Evolutionary conservation across 768 basidiomycete species (phyloP).

Genomic region (Tephrocybe sp.): DNA sequence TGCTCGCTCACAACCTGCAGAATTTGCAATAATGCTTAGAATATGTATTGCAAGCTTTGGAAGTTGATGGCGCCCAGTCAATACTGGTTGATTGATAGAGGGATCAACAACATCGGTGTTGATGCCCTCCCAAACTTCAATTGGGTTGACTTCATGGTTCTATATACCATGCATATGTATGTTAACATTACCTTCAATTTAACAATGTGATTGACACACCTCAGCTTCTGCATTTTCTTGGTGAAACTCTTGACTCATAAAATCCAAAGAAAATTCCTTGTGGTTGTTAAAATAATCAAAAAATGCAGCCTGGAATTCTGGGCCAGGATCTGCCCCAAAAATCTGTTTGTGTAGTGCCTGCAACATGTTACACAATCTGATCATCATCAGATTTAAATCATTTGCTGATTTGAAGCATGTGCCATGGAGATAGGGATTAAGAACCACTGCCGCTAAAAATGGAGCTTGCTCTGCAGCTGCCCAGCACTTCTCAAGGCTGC

Average conservation of each 20-base stretch:
- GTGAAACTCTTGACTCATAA: slow-evolving; percentile 4
- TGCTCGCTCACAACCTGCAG: slow-evolving; percentile 27
- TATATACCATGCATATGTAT: background rate
- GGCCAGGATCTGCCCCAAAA: slow-evolving; percentile 4
- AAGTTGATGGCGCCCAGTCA: slow-evolving; percentile 19
- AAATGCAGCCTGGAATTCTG: slow-evolving; percentile 7
- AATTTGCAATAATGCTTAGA: slow-evolving; percentile 25
- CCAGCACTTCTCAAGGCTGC: slow-evolving; percentile 19
- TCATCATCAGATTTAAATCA: no score
- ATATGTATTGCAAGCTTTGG: slow-evolving; percentile 23
- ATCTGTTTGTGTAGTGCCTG: slow-evolving; percentile 1
- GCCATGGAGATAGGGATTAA: slow-evolving; percentile 6
- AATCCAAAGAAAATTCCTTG: slow-evolving; percentile 8
- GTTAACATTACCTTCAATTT: background rate
- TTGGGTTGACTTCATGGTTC: slow-evolving; percentile 17
- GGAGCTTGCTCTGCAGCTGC: slow-evolving; percentile 20
- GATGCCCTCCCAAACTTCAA: slow-evolving; percentile 20
- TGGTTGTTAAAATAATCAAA: slow-evolving; percentile 8
- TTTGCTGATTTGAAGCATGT: no score
- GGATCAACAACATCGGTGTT: slow-evolving; percentile 7
- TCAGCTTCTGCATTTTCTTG: slow-evolving; percentile 1
- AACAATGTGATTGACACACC: background rate
- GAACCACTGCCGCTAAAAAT: slow-evolving; percentile 23
- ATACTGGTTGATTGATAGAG: no score
- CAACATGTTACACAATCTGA: slow-evolving; percentile 9